Conservation (phyloP, 441 rosid species). For the Codiaeum variegatum region DNA sequence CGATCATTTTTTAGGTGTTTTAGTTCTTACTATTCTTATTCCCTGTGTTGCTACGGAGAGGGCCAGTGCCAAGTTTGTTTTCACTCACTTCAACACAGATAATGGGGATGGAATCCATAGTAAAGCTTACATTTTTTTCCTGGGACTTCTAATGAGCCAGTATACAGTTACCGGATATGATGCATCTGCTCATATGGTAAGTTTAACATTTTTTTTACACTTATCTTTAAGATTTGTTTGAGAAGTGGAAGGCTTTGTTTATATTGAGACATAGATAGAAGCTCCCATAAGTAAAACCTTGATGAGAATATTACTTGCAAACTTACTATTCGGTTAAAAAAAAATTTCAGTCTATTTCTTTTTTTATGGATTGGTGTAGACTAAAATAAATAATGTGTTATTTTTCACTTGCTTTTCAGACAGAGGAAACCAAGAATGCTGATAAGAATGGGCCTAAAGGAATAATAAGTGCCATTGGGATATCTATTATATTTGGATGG, state of each 20-base stretch:
- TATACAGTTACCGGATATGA: constrained; percentile 91
- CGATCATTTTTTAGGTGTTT: constrained; percentile 46
- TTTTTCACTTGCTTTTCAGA: constrained; percentile 36
- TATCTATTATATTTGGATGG: constrained; percentile 93
- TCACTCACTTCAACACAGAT: constrained; percentile 79
- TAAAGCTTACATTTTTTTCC: constrained; percentile 67
- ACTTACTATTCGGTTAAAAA: not conserved
- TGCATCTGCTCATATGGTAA: constrained; percentile 98
- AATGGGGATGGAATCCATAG: constrained; percentile 65
- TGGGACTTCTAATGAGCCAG: constrained; percentile 95
- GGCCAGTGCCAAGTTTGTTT: constrained; percentile 85
- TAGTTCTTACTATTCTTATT: constrained; percentile 75
- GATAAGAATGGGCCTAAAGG: constrained; percentile 88
- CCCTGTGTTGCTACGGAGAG: constrained; percentile 77
- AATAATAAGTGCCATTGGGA: constrained; percentile 80
- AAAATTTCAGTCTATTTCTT: not conserved
- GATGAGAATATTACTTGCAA: not conserved
- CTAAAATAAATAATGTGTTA: constrained; percentile 15
- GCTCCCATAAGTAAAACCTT: not conserved
- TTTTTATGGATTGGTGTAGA: not conserved
- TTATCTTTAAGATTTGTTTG: not conserved
- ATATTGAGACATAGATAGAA: not conserved
- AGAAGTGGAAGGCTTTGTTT: not conserved
- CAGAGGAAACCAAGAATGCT: constrained; percentile 90
- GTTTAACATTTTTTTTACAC: constrained; percentile 9